A percentile compares a stretch with the other conserved stretches of the same genome.
Evolutionary conservation across 2,329 filamentous ascomycete genomes (phyloP).

Genomic region (Boeremia exigua): DNA sequence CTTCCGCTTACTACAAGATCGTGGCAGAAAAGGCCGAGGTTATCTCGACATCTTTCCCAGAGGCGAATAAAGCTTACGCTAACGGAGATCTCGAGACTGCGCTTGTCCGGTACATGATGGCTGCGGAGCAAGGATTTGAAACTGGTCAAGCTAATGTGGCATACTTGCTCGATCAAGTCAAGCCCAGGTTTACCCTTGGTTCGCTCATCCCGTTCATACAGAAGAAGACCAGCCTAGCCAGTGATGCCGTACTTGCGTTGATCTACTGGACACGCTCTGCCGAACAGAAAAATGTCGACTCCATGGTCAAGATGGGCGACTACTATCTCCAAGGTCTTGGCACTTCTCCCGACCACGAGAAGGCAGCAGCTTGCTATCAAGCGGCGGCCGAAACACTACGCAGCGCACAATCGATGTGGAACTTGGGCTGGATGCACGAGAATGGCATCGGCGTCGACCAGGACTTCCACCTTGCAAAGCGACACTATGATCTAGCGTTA

Average conservation of each 20-base stretch:
- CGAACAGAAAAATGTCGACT: slow-evolving; percentile 90
- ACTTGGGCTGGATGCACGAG: slow-evolving; percentile 99
- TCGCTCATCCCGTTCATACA: slow-evolving; percentile 58
- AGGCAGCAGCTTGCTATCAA: slow-evolving; percentile 91
- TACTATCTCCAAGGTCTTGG: slow-evolving; percentile 90
- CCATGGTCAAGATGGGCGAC: slow-evolving; percentile 96
- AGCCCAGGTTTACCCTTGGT: slow-evolving; percentile 57
- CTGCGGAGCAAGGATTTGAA: slow-evolving; percentile 92
- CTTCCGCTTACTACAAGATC: slow-evolving; percentile 85
- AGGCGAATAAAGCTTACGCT: slow-evolving; percentile 84
- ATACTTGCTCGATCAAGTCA: slow-evolving; percentile 76
- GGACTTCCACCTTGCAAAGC: slow-evolving; percentile 95
- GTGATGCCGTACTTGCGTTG: slow-evolving; percentile 72
- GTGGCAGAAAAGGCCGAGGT: slow-evolving; percentile 89
- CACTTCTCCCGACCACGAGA: slow-evolving; percentile 71
- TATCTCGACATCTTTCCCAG: slow-evolving; percentile 79
- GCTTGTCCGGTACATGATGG: slow-evolving; percentile 81
- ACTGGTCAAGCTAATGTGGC: slow-evolving; percentile 88
- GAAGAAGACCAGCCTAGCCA: slow-evolving; percentile 56
- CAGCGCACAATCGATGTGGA: slow-evolving; percentile 95
- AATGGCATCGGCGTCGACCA: slow-evolving; percentile 92
- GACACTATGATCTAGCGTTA: slow-evolving; percentile 91
- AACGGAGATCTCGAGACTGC: slow-evolving; percentile 80
- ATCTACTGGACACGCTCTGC: slow-evolving; percentile 96
- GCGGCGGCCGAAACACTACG: slow-evolving; percentile 89